Percentiles rank a stretch among this genome's conserved stretches.
Evolutionary conservation across 78 protist genomes (phyloP).

Genomic region (Bigelowiella natans): DNA sequence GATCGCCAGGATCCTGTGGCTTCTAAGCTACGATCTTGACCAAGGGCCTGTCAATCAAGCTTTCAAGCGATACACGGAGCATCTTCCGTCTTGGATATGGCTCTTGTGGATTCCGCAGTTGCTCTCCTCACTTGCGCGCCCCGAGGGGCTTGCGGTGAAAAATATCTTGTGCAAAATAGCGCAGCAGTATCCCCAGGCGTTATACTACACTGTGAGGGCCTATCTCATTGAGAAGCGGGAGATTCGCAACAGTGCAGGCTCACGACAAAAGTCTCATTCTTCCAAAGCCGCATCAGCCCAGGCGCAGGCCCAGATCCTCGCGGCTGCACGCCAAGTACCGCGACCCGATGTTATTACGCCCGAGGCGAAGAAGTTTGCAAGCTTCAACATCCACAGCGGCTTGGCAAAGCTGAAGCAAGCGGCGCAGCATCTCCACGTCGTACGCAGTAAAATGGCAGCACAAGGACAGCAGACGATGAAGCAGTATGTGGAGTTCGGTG

Average conservation of each 20-base stretch:
- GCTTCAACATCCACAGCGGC: neutral
- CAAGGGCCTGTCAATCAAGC: neutral
- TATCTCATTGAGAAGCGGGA: constrained; percentile 26
- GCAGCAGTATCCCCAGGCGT: constrained; percentile 33
- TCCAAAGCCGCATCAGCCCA: neutral
- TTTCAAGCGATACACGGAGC: constrained; percentile 16
- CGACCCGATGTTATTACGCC: neutral
- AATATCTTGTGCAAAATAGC: constrained; percentile 16
- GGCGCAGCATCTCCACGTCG: neutral
- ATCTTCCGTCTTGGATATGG: constrained; percentile 44
- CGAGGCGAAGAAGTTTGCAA: neutral
- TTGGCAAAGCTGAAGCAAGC: neutral
- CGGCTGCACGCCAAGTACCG: neutral
- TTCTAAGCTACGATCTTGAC: neutral
- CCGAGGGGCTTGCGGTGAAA: neutral
- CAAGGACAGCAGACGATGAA: neutral
- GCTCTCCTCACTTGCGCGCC: constrained; percentile 18
- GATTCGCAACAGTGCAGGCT: neutral
- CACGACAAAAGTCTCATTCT: neutral
- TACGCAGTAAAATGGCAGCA: neutral
- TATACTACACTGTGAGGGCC: constrained; percentile 36
- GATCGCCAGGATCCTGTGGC: neutral
- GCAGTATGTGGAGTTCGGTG: neutral
- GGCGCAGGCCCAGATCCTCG: neutral
- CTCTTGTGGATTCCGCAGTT: constrained; percentile 50